Evolutionary conservation across 1,139 yeast genomes (phyloP).

Genomic region (Nakaseomyces sp.): DNA sequence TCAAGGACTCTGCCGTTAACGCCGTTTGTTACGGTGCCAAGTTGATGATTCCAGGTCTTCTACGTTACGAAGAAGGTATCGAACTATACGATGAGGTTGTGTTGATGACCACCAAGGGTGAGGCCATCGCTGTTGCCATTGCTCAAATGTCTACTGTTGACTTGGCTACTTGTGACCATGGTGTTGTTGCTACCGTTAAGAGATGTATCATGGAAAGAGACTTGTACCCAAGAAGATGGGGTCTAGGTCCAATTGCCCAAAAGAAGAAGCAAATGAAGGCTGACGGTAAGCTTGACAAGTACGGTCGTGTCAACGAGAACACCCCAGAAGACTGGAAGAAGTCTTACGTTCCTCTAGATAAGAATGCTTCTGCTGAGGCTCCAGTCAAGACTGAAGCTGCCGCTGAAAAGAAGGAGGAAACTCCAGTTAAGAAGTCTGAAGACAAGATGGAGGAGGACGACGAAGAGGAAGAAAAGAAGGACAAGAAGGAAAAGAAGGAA

Average conservation of each 20-base stretch:
- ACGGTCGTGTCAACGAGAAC: slow-evolving; percentile 83
- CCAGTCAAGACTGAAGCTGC: slow-evolving; percentile 26
- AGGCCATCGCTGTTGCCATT: slow-evolving; percentile 96
- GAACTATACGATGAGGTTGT: slow-evolving; percentile 97
- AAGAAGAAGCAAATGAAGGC: slow-evolving; percentile 97
- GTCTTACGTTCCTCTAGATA: slow-evolving; percentile 75
- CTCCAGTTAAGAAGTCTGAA: slow-evolving; percentile 30
- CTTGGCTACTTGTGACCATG: slow-evolving; percentile 93
- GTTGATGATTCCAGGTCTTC: slow-evolving; percentile 95
- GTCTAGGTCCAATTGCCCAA: slow-evolving; percentile 96
- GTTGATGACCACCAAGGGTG: slow-evolving; percentile 97
- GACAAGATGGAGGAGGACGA: slow-evolving; percentile 34
- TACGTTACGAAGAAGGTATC: slow-evolving; percentile 96
- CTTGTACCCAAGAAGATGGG: slow-evolving; percentile 99
- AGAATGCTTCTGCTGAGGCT: slow-evolving; percentile 37
- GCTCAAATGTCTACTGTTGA: slow-evolving; percentile 99
- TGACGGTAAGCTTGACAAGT: slow-evolving; percentile 94
- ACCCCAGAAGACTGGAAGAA: slow-evolving; percentile 92
- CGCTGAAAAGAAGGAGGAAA: slow-evolving; percentile 32
- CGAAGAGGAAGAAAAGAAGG: slow-evolving; percentile 13
- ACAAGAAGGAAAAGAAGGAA: slow-evolving; percentile 34
- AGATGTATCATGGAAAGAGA: slow-evolving; percentile 99
- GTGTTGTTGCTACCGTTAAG: slow-evolving; percentile 96
- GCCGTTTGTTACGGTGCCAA: slow-evolving; percentile 99
- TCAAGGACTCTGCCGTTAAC: slow-evolving; percentile 95